These are phyloP conservation scores for Geum urbanum DNA, from an alignment of 306 rosid species.

Conservation along the genomic window DNA sequence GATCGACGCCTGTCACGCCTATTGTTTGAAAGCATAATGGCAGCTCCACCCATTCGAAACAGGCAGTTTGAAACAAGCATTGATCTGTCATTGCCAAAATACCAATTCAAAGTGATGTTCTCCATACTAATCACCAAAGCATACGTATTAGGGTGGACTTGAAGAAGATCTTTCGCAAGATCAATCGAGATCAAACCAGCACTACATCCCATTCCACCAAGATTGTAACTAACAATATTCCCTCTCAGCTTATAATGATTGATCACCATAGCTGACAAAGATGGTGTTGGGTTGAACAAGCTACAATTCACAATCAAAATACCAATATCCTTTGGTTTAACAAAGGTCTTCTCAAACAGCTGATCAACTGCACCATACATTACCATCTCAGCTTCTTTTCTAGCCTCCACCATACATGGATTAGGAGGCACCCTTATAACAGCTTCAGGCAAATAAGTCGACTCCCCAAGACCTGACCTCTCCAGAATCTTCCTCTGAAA, in stretches of 20 bases:
- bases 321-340: constrained; percentile 55
- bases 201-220: constrained; percentile 70
- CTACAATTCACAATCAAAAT: constrained; percentile 60
- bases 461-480: constrained; percentile 62
- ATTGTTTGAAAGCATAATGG: constrained; percentile 52
- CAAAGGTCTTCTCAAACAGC: constrained; percentile 41
- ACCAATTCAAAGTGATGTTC: constrained; percentile 65
- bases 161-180: constrained; percentile 61
- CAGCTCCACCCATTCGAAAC: constrained; percentile 69
- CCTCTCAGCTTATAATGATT: constrained; percentile 60
- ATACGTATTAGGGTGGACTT: constrained; percentile 52
- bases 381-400: constrained; percentile 52
- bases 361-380: constrained; percentile 62
- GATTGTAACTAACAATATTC: constrained; percentile 47
- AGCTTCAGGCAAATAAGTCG: constrained; percentile 58
- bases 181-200: constrained; percentile 63
- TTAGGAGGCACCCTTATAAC: constrained; percentile 48
- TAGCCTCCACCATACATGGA: constrained; percentile 56
- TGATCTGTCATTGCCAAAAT: constrained; percentile 54
- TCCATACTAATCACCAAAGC: constrained; percentile 66
- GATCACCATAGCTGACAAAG: constrained; percentile 52
- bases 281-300: constrained; percentile 63
- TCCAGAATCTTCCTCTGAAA: constrained; percentile 54
- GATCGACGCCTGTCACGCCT: constrained; percentile 28
- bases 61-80: constrained; percentile 65